Evolutionary conservation across 2,329 filamentous ascomycete genomes (phyloP), one percentile per base, ranked within the genome.

Genomic region (Fusarium newnesense): DNA sequence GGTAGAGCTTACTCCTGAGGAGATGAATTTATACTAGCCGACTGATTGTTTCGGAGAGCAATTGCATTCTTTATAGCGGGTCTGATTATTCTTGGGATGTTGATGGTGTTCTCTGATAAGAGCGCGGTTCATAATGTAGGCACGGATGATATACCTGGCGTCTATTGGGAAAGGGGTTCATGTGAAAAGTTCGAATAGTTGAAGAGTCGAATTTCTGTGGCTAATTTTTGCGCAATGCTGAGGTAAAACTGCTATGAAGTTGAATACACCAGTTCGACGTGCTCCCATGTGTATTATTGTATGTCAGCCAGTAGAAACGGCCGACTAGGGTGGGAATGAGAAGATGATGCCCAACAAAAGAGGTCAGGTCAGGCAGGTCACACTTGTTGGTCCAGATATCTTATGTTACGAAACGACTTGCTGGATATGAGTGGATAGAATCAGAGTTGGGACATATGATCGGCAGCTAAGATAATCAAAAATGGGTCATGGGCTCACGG

Each of bases 1-100:
- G 78, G 75, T 57, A 79, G 76, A 59, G 72, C 76, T 34, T 79
- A 79, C 32, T 76, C 78, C 62, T 60, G 40, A 60, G 43, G 36
- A 44, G 24, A 37, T 46, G 43, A 44, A 42, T 63, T 47, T 40
- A 54, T 65, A 42, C 34, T 24, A 21, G 58, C 15, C 36, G 36
- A 36, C 36, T n/a, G 26, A 30, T 36, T 64, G 26, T 40, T 53
- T 44, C 21, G 30, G 34, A 50, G 49, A 60, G 47, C 40, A 19
- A 9, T 43, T 36, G 52, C 60, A 50, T 64, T 28, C 30, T 64
- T 60, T 30, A 37, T 37, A 63, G 47, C 46, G 28, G 24, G 26
- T 26, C 19, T 64, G 37, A 18, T 28, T 34, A 39, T 64, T 60
- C 46, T 52, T 32, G 28, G 49, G 44, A 57, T n/a, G 24, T 39